Evolutionary conservation across 2,329 filamentous ascomycete genomes (phyloP), one percentile per base, ranked within the genome.

Genomic region (Fusarium subglutinans): DNA sequence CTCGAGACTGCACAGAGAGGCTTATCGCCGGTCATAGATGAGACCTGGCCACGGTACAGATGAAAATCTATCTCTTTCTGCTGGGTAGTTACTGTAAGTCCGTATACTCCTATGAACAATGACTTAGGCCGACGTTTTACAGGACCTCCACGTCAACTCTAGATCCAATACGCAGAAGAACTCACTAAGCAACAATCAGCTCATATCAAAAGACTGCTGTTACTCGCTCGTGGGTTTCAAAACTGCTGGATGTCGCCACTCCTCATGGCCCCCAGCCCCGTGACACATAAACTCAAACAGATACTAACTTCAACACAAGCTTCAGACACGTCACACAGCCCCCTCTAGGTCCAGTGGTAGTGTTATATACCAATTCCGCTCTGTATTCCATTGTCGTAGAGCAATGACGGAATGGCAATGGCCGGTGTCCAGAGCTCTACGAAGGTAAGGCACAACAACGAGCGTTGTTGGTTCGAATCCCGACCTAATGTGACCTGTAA

Each of bases 361-460:
- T 13, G 4, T 56, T 51, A 45, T 51, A 41, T 55, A 37, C 3
- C 5, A 33, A n/a, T n/a, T 44, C 6, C 26, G 3, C 6, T 3
- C 8, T 8, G 38, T 17, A 26, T 55, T 30, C 9, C 9, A 3
- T 8, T 33, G 20, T 20, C 5, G 56, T 47, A 50, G 64, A 22
- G 65, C 38, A 40, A 40, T 69, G 66, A 69, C 50, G 66, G 66
- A 63, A 51, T 47, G 66, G 66, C 64, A 69, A 63, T 24, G 18
- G 64, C 50, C 57, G 37, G 50, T 50, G 44, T 44, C 64, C 64
- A 51, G 66, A 69, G 66, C 65, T 53, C 56, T 69, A 24, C 56
- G 2, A 69, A 69, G 56, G 66, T 69, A 69, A 22, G 66, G 63
- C n/a, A 51, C 24, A 30, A 48, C 24, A 48, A 17, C 26, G 35